Evolutionary conservation across 1,284 basidiomycete genomes (phyloP).

Genomic region (Irpex sp.): DNA sequence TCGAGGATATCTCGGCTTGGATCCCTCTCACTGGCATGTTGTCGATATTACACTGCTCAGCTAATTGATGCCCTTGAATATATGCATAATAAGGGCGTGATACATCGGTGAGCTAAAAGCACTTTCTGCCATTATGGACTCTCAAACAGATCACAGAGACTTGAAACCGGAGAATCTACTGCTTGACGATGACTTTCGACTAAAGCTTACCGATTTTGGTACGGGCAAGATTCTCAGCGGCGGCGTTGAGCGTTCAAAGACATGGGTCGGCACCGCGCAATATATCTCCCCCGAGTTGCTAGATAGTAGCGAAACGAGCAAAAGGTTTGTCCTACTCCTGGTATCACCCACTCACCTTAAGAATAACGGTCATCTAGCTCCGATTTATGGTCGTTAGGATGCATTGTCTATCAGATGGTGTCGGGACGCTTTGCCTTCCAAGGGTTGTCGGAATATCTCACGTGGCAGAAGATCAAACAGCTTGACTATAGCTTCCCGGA

Average conservation of each 20-base stretch:
- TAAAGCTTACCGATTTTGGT: conserved; percentile 97
- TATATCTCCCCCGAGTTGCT: conserved; percentile 94
- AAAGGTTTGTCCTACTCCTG: conserved; percentile 40
- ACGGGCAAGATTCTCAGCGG: conserved; percentile 83
- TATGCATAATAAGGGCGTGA: conserved; percentile 85
- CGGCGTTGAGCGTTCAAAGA: conserved; percentile 54
- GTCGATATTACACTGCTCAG: conserved; percentile 83
- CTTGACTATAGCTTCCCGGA: conserved; percentile 71
- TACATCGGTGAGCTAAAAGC: conserved; percentile 62
- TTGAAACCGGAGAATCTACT: conserved; percentile 93
- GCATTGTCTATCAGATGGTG: conserved; percentile 96
- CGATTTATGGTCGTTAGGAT: conserved; percentile 97
- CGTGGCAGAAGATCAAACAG: conserved; percentile 74
- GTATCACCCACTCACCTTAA: neutral
- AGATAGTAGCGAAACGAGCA: conserved; percentile 67
- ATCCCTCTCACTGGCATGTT: conserved; percentile 72
- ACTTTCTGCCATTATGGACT: neutral
- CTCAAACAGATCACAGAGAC: conserved; percentile 41
- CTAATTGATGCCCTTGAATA: conserved; percentile 83
- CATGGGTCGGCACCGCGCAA: conserved; percentile 95
- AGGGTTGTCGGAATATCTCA: conserved; percentile 79
- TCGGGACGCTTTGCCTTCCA: conserved; percentile 90
- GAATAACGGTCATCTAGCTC: conserved; percentile 46
- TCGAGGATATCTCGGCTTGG: conserved; percentile 73
- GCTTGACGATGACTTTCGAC: conserved; percentile 76